These are phyloP conservation scores for Diaporthe helianthi DNA, from an alignment of 2,329 filamentous ascomycete species.

Conservation along the genomic window DNA sequence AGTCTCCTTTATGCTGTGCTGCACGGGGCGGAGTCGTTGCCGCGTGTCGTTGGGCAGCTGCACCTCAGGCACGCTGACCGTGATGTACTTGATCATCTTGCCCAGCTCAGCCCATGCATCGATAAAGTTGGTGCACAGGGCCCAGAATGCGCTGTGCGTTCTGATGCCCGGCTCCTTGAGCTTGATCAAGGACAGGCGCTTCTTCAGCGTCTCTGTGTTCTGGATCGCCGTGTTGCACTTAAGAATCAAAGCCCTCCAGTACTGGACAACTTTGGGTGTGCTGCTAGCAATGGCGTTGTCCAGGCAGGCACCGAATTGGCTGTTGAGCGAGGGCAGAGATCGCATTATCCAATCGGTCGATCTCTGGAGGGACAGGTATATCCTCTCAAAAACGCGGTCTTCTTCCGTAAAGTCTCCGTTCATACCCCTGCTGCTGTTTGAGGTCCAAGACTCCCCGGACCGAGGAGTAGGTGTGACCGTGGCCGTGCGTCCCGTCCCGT, in stretches of 20 bases:
- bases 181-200: slow-evolving; percentile 78
- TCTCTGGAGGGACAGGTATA: slow-evolving; percentile 77
- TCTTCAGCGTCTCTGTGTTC: slow-evolving; percentile 75
- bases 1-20: slow-evolving; percentile 83
- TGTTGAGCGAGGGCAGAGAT: slow-evolving; percentile 73
- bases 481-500: slow-evolving; percentile 57
- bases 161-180: slow-evolving; percentile 82
- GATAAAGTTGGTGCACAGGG: slow-evolving; percentile 77
- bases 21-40: slow-evolving; percentile 77
- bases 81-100: slow-evolving; percentile 59
- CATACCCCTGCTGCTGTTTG: slow-evolving; percentile 58
- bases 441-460: slow-evolving; percentile 80
- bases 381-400: slow-evolving; percentile 80
- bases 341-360: slow-evolving; percentile 77
- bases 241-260: slow-evolving; percentile 74
- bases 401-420: slow-evolving; percentile 74
- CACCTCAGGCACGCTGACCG: slow-evolving; percentile 53
- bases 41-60: slow-evolving; percentile 72
- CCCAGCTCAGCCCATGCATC: slow-evolving; percentile 74
- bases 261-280: slow-evolving; percentile 63
- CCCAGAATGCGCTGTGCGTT: slow-evolving; percentile 67
- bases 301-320: slow-evolving; percentile 69
- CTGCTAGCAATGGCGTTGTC: slow-evolving; percentile 68
- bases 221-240: slow-evolving; percentile 75
- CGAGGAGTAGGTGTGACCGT: slow-evolving; percentile 73